phyloP scores from a whole-genome alignment of 2,329 filamentous ascomycete genomes.

The Fusarium tupiense region DNA sequence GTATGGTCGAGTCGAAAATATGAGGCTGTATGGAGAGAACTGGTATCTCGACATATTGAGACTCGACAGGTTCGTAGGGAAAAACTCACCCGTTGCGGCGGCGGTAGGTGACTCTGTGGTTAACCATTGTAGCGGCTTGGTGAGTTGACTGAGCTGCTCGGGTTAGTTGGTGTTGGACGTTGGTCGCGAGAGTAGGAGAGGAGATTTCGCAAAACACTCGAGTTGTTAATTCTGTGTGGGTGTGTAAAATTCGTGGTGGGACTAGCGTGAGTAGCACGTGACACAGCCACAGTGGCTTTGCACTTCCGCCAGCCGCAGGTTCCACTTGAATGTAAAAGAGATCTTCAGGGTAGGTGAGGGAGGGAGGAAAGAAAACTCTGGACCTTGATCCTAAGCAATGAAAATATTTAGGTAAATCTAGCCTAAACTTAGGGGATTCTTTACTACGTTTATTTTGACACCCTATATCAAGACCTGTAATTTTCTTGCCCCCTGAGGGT shows the following conservation, averaged over 20 bases:
- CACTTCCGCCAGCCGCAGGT: not conserved
- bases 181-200: constrained; percentile 43
- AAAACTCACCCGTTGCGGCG: constrained; percentile 80
- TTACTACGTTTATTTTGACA: not conserved
- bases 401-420: not conserved
- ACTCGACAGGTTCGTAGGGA: constrained; percentile 17
- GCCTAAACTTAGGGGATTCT: not conserved
- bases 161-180: constrained; percentile 41
- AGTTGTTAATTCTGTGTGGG: constrained; percentile 11
- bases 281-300: not conserved
- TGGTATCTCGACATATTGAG: constrained; percentile 4
- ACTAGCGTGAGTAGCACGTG: not conserved
- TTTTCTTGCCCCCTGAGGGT: not conserved
- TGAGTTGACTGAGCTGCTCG: constrained; percentile 3
- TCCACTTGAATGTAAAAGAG: not conserved
- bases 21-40: not conserved
- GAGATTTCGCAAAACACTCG: constrained; percentile 46
- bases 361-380: not conserved
- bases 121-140: constrained; percentile 64
- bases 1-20: constrained; percentile 20
- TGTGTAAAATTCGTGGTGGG: constrained; percentile 2
- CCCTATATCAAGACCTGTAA: not conserved
- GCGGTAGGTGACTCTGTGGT: constrained; percentile 73
- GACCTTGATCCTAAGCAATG: not conserved
- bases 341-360: not conserved